A percentile compares a stretch with the other conserved stretches of the same genome.
These are phyloP conservation scores for Eimeria tenella DNA, from an alignment of 169 alveolate species.

Conservation along the genomic window DNA sequence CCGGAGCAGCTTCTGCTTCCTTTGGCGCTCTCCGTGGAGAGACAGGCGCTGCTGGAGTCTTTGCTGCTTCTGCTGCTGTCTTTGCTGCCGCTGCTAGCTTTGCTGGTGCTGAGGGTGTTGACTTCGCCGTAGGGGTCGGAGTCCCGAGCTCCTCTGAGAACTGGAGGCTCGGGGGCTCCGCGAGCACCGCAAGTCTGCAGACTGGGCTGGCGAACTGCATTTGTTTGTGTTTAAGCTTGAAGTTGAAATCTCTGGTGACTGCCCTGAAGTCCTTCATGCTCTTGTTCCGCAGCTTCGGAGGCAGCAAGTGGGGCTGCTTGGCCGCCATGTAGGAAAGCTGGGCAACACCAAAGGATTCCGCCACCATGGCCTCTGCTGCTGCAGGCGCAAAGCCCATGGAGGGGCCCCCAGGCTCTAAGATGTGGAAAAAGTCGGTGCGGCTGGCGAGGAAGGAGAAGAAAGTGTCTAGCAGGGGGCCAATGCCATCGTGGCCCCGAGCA, in stretches of 20 bases:
- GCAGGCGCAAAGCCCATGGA: conserved; percentile 94
- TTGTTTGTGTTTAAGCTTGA: not conserved
- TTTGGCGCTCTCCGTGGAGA: not conserved
- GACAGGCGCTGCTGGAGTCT: not conserved
- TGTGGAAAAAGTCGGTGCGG: conserved; percentile 90
- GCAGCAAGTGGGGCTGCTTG: conserved; percentile 54
- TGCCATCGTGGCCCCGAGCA: conserved; percentile 81
- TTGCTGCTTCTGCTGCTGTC: conserved; percentile 7
- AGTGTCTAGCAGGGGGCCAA: conserved; percentile 90
- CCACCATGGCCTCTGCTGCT: conserved; percentile 87
- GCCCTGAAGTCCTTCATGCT: not conserved
- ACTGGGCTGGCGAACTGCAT: conserved; percentile 26
- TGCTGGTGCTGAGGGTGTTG: not conserved
- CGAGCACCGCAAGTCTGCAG: conserved; percentile 19
- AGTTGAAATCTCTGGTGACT: not conserved
- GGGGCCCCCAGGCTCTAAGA: conserved; percentile 86
- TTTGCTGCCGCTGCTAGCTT: not conserved
- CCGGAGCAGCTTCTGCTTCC: not conserved
- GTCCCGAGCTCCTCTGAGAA: not conserved
- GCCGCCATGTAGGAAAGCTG: conserved; percentile 38
- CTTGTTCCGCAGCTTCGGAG: conserved; percentile 14
- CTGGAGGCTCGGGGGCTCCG: not conserved
- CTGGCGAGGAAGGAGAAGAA: conserved; percentile 90
- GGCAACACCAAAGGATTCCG: conserved; percentile 1
- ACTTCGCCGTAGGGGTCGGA: not conserved